Evolutionary conservation across 2,329 filamentous ascomycete genomes (phyloP).

Genomic region (Purpureocillium lavendulum): DNA sequence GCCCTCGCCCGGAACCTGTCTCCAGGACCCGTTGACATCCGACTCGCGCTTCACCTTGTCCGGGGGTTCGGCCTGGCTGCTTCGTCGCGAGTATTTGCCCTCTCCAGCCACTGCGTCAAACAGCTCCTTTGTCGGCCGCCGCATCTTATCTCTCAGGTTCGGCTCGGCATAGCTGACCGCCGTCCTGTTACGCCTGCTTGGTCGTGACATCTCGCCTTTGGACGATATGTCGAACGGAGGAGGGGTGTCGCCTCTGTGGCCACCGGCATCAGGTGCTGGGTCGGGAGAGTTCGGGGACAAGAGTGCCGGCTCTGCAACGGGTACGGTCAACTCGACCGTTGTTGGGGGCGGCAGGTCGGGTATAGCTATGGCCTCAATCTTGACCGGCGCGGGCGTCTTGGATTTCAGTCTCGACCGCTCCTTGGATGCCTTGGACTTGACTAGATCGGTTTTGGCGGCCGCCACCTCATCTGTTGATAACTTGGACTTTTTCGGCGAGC

Average conservation of each 20-base stretch:
- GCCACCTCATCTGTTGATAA: slow-evolving; percentile 30
- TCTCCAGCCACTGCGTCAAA: slow-evolving; percentile 66
- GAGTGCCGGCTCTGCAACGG: slow-evolving; percentile 29
- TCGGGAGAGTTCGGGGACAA: slow-evolving; percentile 42
- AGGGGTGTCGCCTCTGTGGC: slow-evolving; percentile 42
- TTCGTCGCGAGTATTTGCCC: slow-evolving; percentile 39
- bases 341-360: slow-evolving; percentile 11
- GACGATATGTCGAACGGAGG: slow-evolving; percentile 50
- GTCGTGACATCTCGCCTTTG: slow-evolving; percentile 50
- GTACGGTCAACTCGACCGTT: slow-evolving; percentile 12
- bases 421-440: slow-evolving; percentile 15
- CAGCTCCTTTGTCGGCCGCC: slow-evolving; percentile 67
- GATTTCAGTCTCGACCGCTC: slow-evolving; percentile 17
- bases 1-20: slow-evolving; percentile 15
- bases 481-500: slow-evolving; percentile 46
- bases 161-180: slow-evolving; percentile 77
- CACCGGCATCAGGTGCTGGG: slow-evolving; percentile 25
- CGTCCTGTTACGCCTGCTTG: slow-evolving; percentile 57
- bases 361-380: slow-evolving; percentile 10
- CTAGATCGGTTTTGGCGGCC: slow-evolving; percentile 27
- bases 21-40: slow-evolving; percentile 18
- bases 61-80: slow-evolving; percentile 24
- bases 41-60: slow-evolving; percentile 24
- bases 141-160: slow-evolving; percentile 75
- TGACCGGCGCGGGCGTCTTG: slow-evolving; percentile 15